Percentiles rank a stretch among this genome's conserved stretches.
These are phyloP conservation scores for Pulveroboletus frians DNA, from an alignment of 768 basidiomycete species.

Conservation along the genomic window DNA sequence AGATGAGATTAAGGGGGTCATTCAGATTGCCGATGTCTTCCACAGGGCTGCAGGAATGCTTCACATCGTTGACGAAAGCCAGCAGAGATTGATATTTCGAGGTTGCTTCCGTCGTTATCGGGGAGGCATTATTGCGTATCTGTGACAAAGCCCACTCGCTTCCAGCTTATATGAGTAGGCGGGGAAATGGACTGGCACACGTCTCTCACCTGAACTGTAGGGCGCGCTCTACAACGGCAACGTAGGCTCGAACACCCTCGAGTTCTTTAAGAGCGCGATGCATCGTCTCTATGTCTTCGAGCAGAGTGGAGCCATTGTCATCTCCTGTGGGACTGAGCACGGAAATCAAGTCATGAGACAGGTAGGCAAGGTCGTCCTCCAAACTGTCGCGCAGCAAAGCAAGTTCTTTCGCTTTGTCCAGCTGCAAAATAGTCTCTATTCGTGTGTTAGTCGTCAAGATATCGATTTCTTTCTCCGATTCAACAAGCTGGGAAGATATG, in stretches of 20 bases:
- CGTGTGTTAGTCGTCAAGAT: conserved; percentile 46
- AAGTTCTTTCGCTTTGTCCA: conserved; percentile 65
- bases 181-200: background rate
- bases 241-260: conserved; percentile 69
- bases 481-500: conserved; percentile 48
- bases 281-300: conserved; percentile 78
- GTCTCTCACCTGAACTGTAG: conserved; percentile 62
- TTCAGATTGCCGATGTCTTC: conserved; percentile 43
- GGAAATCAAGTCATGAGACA: conserved; percentile 62
- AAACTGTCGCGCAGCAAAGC: conserved; percentile 73
- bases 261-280: conserved; percentile 76
- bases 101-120: conserved; percentile 44
- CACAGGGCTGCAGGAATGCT: conserved; percentile 38
- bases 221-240: conserved; percentile 65
- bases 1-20: conserved; percentile 53
- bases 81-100: conserved; percentile 59
- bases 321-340: conserved; percentile 40
- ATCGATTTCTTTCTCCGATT: conserved; percentile 47
- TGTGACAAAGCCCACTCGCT: conserved; percentile 60
- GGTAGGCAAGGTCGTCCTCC: conserved; percentile 67
- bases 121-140: conserved; percentile 35
- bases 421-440: conserved; percentile 40
- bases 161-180: conserved; percentile 8
- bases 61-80: conserved; percentile 50
- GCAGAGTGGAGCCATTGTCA: conserved; percentile 53